Base-by-base conservation (phyloP, 225 moss, liverwort and hornwort genomes). In the Neckera pumila region DNA sequence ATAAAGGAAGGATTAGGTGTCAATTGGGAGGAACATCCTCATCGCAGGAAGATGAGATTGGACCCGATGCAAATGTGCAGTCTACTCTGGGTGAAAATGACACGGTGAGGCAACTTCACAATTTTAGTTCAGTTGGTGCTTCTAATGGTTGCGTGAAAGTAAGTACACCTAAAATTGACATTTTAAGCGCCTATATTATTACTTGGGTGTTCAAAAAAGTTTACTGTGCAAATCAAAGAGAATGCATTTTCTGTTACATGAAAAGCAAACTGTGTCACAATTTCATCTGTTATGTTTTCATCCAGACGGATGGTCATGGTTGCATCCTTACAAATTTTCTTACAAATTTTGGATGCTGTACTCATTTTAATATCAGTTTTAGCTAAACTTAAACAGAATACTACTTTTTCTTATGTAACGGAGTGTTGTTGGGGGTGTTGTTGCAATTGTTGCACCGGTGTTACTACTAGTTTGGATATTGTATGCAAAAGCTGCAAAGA, bases 1-100 rank as follows among this genome's bases (percentile, higher is more conserved):
- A n/a, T 61, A 57, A 86, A 63, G 84, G 87, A 84, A 64, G 89
- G 57, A 74, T 90, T 43, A 89, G 73, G 31, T 90, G 78, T 72
- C 82, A 87, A n/a, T 87, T 90, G 82, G 87, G 73, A 66, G 90
- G 78, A 73, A 60, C 73, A 45, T 89, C 87, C n/a, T 82, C 92
- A 43, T 74, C 80, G 43, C 88, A 79, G 43, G 90, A 92, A 43
- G 90, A 92, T 79, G 92, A 81, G 54, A 82, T 86, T 88, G 86
- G 43, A 31, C 15, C 79, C 58, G 89, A 90, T 80, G 83, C 80
- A 87, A 78, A 78, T 85, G 72, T 61, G 80, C 76, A 87, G 21
- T 90, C 90, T 43, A 27, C 86, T 59, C 56, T 82, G 45, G 87
- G 45, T 72, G 89, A 72, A 85, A 89, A 85, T 84, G 85, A 90